Evolutionary conservation across 1,284 basidiomycete genomes (phyloP).

Genomic region (Phlebopus sp.): DNA sequence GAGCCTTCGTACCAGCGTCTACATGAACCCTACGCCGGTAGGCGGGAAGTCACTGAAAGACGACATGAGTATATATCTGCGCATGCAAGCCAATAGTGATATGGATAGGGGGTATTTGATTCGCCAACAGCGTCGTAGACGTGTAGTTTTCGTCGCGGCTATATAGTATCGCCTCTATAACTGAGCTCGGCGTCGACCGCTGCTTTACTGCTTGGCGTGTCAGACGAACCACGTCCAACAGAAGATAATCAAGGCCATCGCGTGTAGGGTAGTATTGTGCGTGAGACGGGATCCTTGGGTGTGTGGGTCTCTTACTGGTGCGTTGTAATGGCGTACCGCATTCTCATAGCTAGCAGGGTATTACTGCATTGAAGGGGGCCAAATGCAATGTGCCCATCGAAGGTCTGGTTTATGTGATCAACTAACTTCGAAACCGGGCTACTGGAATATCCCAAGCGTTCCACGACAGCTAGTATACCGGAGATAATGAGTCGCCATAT

Average conservation of each 20-base stretch:
- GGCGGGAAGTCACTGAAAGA: too few species aligned
- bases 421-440: too few species aligned
- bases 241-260: conserved; percentile 46
- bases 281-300: conserved; percentile 39
- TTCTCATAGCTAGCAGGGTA: too few species aligned
- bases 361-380: too few species aligned
- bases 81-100: conserved; percentile 33
- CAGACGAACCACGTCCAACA: conserved; percentile 49
- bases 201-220: conserved; percentile 30
- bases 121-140: conserved; percentile 43
- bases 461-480: background rate
- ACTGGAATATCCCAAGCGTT: too few species aligned
- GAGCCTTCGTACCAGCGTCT: too few species aligned
- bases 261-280: conserved; percentile 38
- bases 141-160: conserved; percentile 48
- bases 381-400: too few species aligned
- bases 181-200: conserved; percentile 14
- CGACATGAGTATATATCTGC: conserved; percentile 11
- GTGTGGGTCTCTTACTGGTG: too few species aligned
- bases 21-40: too few species aligned
- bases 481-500: conserved; percentile 8
- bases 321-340: too few species aligned
- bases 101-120: conserved; percentile 41
- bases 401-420: too few species aligned
- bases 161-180: conserved; percentile 36